Percentiles rank a stretch among this genome's conserved stretches.
phyloP scores from a whole-genome alignment of 257 asterid genomes.

The Solanum bulbocastanum region DNA sequence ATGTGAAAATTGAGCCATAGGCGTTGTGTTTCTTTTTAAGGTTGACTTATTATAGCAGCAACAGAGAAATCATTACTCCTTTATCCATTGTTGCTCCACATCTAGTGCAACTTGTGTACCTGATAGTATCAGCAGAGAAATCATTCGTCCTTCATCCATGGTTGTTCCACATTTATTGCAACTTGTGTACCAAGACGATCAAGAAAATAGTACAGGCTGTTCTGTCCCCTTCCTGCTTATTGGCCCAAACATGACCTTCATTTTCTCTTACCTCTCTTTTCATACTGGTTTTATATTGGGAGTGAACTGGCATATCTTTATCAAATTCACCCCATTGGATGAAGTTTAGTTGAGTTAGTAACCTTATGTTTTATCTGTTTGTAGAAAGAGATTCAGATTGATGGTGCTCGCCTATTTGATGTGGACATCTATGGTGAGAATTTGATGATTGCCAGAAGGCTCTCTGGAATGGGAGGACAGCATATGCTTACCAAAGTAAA shows the following conservation, averaged over 20 bases:
- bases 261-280: not conserved
- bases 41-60: not conserved
- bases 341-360: not conserved
- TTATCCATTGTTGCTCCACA: not conserved
- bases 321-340: not conserved
- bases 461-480: constrained; percentile 50
- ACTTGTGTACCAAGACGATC: not conserved
- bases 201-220: not conserved
- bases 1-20: not conserved
- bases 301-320: not conserved
- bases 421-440: constrained; percentile 44
- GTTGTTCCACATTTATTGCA: not conserved
- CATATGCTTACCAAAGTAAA: constrained; percentile 80
- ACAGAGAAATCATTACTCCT: not conserved
- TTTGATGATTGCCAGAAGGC: constrained; percentile 62
- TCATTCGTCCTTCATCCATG: not conserved
- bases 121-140: not conserved
- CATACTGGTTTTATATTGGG: not conserved
- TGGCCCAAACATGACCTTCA: not conserved
- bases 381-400: constrained; percentile 55
- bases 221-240: not conserved
- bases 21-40: not conserved
- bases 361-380: constrained; percentile 8
- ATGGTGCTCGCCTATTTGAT: constrained; percentile 82
- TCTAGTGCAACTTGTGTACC: not conserved